Conservation (phyloP, 208 protist species). For the Trypanosoma congolense region DNA sequence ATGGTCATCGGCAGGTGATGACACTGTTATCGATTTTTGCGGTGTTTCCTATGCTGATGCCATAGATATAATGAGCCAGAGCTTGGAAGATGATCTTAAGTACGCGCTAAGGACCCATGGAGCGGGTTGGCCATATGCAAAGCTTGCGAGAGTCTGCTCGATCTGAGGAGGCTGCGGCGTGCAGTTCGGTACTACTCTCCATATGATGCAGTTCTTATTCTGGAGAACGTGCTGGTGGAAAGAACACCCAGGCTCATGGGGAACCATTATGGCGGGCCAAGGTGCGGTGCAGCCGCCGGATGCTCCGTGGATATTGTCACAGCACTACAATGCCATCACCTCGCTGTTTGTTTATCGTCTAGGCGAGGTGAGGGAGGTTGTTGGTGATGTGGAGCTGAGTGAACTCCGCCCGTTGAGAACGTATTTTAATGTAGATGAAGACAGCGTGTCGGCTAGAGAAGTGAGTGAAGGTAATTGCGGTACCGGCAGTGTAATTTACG, state of each 20-base stretch:
- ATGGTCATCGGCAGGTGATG: conserved; percentile 32
- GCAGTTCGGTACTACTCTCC: conserved; percentile 27
- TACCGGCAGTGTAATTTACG: conserved; percentile 27
- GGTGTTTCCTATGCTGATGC: conserved; percentile 31
- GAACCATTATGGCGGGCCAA: conserved; percentile 9
- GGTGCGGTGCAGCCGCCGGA: conserved; percentile 21
- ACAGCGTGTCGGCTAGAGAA: neutral
- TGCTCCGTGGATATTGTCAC: conserved; percentile 80
- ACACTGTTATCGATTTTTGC: conserved; percentile 34
- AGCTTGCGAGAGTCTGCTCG: conserved; percentile 66
- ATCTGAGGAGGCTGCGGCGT: conserved; percentile 71
- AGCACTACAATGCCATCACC: conserved; percentile 61
- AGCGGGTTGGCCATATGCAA: conserved; percentile 48
- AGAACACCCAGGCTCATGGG: conserved; percentile 23
- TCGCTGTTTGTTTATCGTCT: conserved; percentile 72
- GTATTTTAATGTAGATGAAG: neutral
- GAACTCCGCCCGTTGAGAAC: neutral
- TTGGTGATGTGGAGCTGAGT: conserved; percentile 1
- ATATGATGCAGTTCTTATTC: conserved; percentile 54
- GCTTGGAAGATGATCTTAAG: conserved; percentile 66
- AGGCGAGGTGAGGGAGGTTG: conserved; percentile 26
- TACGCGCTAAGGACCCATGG: conserved; percentile 38
- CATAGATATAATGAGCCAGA: conserved; percentile 29
- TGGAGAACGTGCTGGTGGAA: conserved; percentile 40
- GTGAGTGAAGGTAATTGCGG: conserved; percentile 12